Evolutionary conservation across 2,329 filamentous ascomycete species (phyloP), one percentile per base, ranked within the genome.

Genomic region (Trichoderma harzianum): DNA sequence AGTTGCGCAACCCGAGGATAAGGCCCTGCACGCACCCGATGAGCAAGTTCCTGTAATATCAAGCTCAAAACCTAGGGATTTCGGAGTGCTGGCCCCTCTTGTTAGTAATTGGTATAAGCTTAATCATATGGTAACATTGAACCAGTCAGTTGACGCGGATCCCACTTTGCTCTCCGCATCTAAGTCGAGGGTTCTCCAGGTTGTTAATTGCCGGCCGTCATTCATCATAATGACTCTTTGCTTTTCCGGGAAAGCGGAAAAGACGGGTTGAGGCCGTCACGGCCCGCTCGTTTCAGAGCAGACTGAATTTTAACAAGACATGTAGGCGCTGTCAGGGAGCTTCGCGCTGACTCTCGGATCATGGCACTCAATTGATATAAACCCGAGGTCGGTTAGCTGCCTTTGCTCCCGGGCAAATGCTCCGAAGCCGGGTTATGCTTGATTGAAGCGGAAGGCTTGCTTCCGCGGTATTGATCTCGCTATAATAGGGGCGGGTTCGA

Each of bases 401-500:
- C 1, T 43, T 34, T 63, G 24, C 62, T 51, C 39, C 47, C n/a
- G 16, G 26, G 7, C 24, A 43, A 81, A 81, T 5, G 82, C 83
- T 2, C 82, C 82, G 47, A 81, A 83, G 0, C 83, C 82, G 2
- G 30, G 10, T 34, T 34, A n/a, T 21, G 82, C 82, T 73, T 80
- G 73, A 70, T 84, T 84, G 76, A 84, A 84, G 11, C 75, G 74
- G 7, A 80, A 74, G 63, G 16, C 26, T 28, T 60, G 30, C 36
- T 81, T 75, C 28, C 84, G 73, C 61, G 78, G 84, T 78, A 83
- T 82, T 5, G 79, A 79, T 14, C 78, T 75, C 1, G 78, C 82
- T 24, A 83, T 74, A 1, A 80, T 77, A 0, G 82, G 83, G 2
- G 62, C 43, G 28, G n/a, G 7, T 8, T 65, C 62, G 62, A 65